Base-by-base conservation (phyloP, 352 stramenopile genomes). In the Globisporangium rhizosaccharum region DNA sequence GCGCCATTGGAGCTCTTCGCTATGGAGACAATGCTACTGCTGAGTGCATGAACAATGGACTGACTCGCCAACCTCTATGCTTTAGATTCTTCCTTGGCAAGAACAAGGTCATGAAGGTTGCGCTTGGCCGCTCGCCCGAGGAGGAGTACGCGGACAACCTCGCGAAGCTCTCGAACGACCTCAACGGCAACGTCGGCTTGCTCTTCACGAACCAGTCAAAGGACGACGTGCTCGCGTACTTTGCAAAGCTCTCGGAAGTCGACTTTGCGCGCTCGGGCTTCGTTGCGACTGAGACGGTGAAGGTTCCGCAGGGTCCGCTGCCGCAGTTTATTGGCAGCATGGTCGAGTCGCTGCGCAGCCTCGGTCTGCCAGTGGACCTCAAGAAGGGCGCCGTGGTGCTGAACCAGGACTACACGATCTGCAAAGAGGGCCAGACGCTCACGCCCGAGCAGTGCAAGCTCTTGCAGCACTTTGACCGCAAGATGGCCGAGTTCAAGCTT, bases 31-130 rank as follows among this genome's bases (percentile, higher is more conserved):
- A 50, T 20, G 33, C 51, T 47, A 12, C 2, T 39, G 28, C 50
- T 45, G 9, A 55, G 1, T 23, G 1, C 42, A 23, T 30, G n/a
- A 15, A 26, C 45, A 50, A 10, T 18, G 11, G 6, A 51, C 46
- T 51, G n/a, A 33, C 46, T 51, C 23, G 70, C 2, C 47, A 49
- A 4, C 25, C 33, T 39, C 4, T 2, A n/a, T 66, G 59, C n/a
- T 80, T 68, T 54, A 92, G 92, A 56, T 98, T 99, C 73, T 98
- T 99, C 67, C 69, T 99, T 54, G 97, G 97, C 65, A 99, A 99
- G 77, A 99, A 99, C 81, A 99, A 98, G 79, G 82, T 99, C 44
- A 93, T 99, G 75, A 97, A 99, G 75, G 87, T 99, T 51, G 96
- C 96, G 14, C 76, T 99, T 17, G 97, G 96, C 33, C 85, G 88